These are phyloP conservation scores for Dryas octopetala DNA, from an alignment of 306 rosid genomes.

Conservation along the genomic window DNA sequence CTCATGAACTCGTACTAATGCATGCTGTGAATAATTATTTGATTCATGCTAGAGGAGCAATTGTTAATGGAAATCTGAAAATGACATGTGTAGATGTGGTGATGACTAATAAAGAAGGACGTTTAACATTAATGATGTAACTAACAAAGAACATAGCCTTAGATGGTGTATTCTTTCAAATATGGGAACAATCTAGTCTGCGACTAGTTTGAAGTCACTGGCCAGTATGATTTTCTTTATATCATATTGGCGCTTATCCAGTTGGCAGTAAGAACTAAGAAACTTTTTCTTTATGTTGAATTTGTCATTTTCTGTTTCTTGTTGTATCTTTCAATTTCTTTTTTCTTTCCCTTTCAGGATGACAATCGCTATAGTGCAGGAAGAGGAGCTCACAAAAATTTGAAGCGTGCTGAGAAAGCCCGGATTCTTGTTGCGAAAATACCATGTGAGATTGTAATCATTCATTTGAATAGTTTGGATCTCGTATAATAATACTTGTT, in stretches of 20 bases:
- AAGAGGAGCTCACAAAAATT: slow-evolving; percentile 91
- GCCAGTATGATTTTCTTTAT: not conserved
- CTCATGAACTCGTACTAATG: not conserved
- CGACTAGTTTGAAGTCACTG: not conserved
- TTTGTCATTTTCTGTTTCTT: slow-evolving; percentile 10
- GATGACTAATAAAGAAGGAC: not conserved
- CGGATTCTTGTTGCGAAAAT: slow-evolving; percentile 65
- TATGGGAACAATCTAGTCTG: not conserved
- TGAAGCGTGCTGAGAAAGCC: slow-evolving; percentile 94
- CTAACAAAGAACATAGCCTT: not conserved
- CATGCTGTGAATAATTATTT: not conserved
- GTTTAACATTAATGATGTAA: not conserved
- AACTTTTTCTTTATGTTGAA: not conserved
- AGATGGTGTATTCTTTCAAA: not conserved
- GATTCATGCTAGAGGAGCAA: not conserved
- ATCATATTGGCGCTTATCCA: not conserved
- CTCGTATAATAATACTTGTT: not conserved
- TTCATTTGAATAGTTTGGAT: slow-evolving; percentile 9
- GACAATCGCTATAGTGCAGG: slow-evolving; percentile 86
- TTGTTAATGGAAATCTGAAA: not conserved
- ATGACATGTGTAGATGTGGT: not conserved
- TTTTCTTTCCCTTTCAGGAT: slow-evolving; percentile 45
- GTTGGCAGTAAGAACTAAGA: not conserved
- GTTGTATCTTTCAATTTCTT: slow-evolving; percentile 1
- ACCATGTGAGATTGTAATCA: slow-evolving; percentile 54